Conservation (phyloP, 2,329 filamentous ascomycete species). For the Podosphaera aphanis region DNA sequence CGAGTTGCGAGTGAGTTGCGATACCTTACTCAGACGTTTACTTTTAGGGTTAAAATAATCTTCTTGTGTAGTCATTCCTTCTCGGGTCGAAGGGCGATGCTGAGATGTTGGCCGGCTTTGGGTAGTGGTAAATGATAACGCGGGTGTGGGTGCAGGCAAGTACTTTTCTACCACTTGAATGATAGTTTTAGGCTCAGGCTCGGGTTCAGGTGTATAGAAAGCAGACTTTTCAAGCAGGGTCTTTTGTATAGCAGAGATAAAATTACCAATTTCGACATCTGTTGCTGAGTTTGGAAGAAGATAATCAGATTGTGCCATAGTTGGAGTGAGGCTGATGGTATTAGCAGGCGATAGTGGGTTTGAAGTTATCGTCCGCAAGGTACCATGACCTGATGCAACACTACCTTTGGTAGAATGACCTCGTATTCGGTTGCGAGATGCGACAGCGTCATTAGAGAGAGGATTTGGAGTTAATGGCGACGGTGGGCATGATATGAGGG, state of each 20-base stretch:
- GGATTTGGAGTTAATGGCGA: slow-evolving; percentile 3
- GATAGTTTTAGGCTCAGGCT: slow-evolving; percentile 12
- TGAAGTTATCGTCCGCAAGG: not conserved
- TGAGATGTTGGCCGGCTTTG: not conserved
- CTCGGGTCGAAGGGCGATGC: not conserved
- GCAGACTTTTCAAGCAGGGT: slow-evolving; percentile 22
- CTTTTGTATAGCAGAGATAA: slow-evolving; percentile 29
- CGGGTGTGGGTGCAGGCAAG: slow-evolving; percentile 3
- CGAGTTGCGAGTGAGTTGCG: not conserved
- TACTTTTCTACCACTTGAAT: slow-evolving; percentile 5
- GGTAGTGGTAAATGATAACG: not conserved
- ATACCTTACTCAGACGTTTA: not conserved
- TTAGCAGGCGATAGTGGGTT: not conserved
- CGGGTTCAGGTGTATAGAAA: slow-evolving; percentile 24
- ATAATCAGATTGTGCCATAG: slow-evolving; percentile 26
- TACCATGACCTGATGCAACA: not conserved
- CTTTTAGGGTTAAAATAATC: not conserved
- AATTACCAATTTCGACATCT: slow-evolving; percentile 27
- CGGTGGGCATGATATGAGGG: slow-evolving; percentile 6
- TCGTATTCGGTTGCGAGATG: slow-evolving; percentile 1
- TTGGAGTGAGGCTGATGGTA: not conserved
- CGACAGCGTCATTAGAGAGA: slow-evolving; percentile 6
- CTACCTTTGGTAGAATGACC: slow-evolving; percentile 1
- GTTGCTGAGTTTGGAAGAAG: slow-evolving; percentile 31
- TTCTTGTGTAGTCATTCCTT: not conserved